phyloP scores from a whole-genome alignment of 306 rosid genomes.

The Boehmeria nivea region DNA sequence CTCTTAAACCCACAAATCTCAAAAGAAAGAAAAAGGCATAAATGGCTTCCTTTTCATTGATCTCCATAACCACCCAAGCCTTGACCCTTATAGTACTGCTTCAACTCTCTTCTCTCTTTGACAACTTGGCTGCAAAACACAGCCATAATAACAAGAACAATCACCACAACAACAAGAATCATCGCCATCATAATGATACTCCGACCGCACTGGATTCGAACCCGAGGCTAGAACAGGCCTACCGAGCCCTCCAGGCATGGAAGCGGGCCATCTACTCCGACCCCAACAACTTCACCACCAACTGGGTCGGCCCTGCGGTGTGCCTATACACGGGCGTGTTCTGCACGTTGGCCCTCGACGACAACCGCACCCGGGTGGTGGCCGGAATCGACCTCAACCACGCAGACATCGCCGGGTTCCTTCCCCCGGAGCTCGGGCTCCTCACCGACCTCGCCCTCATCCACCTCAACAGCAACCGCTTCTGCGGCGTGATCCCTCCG shows the following conservation, averaged over 20 bases:
- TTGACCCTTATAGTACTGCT: constrained; percentile 36
- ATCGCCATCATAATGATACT: constrained; percentile 11
- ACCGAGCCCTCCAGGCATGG: constrained; percentile 86
- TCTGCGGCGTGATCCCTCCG: constrained; percentile 71
- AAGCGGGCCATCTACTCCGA: constrained; percentile 72
- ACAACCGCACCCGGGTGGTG: constrained; percentile 49
- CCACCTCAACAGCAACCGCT: constrained; percentile 77
- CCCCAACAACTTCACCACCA: constrained; percentile 61
- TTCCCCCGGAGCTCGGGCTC: constrained; percentile 66
- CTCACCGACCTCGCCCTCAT: constrained; percentile 64
- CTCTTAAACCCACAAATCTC: constrained; percentile 13
- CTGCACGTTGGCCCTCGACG: constrained; percentile 57
- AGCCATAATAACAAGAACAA: constrained; percentile 30
- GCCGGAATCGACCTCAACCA: constrained; percentile 82
- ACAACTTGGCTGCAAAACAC: constrained; percentile 42
- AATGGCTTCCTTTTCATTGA: constrained; percentile 50
- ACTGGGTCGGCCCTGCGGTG: constrained; percentile 76
- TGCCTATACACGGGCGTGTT: constrained; percentile 68
- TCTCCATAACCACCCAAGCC: constrained; percentile 22
- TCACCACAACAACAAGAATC: constrained; percentile 19
- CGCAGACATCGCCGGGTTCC: constrained; percentile 77
- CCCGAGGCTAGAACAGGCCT: constrained; percentile 58
- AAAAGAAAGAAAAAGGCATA: constrained; percentile 19
- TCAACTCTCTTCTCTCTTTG: constrained; percentile 34
- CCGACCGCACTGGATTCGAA: constrained; percentile 21